Percentiles rank a stretch among this genome's conserved stretches.
Conservation (phyloP, 768 basidiomycete species). For the Daedaleopsis sinensis region DNA sequence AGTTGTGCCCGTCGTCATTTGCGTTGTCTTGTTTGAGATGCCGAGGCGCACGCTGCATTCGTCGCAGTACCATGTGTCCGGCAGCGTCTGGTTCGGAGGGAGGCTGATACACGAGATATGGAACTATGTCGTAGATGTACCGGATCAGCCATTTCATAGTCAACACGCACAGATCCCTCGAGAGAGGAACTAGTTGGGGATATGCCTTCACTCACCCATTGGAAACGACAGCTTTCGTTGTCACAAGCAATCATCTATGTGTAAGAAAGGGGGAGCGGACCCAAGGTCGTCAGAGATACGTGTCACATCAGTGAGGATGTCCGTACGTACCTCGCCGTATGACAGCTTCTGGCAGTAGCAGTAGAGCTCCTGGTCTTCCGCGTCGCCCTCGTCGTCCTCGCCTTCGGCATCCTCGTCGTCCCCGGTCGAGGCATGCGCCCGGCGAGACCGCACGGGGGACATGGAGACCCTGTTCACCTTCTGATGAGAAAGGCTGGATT, state of each 20-base stretch:
- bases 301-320: not conserved
- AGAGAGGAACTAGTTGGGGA: too few species aligned
- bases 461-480: constrained; percentile 22
- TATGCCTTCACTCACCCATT: constrained; percentile 53
- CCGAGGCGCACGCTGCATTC: constrained; percentile 43
- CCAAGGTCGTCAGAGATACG: too few species aligned
- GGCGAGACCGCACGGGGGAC: constrained; percentile 29
- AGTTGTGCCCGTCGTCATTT: too few species aligned
- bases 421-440: constrained; percentile 25
- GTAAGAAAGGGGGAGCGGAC: constrained; percentile 2
- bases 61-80: constrained; percentile 61
- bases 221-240: constrained; percentile 54
- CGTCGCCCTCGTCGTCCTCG: constrained; percentile 46
- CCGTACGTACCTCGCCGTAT: constrained; percentile 54
- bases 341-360: constrained; percentile 66
- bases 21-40: constrained; percentile 12
- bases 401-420: constrained; percentile 41
- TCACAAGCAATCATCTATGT: constrained; percentile 65
- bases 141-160: not conserved
- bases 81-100: constrained; percentile 47
- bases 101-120: constrained; percentile 64
- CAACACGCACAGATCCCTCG: not conserved
- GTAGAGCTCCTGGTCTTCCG: constrained; percentile 60
- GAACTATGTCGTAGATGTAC: constrained; percentile 44
- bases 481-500: constrained; percentile 33